A percentile compares a stretch with the other conserved stretches of the same genome.
These are phyloP conservation scores for Colletotrichum higginsianum DNA, from an alignment of 2,329 filamentous ascomycete genomes.

Conservation along the genomic window DNA sequence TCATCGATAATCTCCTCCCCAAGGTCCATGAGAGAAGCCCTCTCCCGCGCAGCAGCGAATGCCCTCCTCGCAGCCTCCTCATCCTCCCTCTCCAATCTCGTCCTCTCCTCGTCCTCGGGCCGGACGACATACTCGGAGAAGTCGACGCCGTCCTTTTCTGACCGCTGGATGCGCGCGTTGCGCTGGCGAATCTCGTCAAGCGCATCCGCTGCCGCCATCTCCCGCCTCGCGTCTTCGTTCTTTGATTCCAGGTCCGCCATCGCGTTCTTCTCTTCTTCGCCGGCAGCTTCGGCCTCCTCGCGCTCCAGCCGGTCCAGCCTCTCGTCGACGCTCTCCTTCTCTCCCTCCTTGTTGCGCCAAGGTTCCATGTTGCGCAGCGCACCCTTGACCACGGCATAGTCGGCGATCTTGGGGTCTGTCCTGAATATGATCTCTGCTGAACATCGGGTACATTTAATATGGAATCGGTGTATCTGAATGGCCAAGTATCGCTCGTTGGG, in stretches of 20 bases:
- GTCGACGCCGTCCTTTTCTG: conserved; percentile 77
- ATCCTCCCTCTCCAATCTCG: conserved; percentile 83
- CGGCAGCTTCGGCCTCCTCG: conserved; percentile 77
- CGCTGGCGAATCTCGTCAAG: conserved; percentile 93
- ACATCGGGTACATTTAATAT: conserved; percentile 84
- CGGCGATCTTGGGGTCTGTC: conserved; percentile 95
- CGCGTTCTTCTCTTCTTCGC: conserved; percentile 82
- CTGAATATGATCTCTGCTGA: conserved; percentile 83
- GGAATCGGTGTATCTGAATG: conserved; percentile 91
- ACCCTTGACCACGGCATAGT: conserved; percentile 85
- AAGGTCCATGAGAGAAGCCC: conserved; percentile 61
- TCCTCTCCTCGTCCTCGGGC: conserved; percentile 71
- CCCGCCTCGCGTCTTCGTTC: conserved; percentile 90
- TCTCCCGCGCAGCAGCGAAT: conserved; percentile 76
- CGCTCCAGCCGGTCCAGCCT: conserved; percentile 85
- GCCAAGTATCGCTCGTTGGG: conserved; percentile 89
- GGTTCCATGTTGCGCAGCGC: conserved; percentile 95
- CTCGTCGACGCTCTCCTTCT: conserved; percentile 88
- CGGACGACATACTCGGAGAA: conserved; percentile 68
- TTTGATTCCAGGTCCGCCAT: conserved; percentile 98
- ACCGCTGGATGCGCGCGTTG: conserved; percentile 89
- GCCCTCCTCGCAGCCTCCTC: conserved; percentile 84
- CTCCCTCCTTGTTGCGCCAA: conserved; percentile 77
- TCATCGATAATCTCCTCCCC: conserved; percentile 63
- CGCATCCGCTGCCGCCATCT: conserved; percentile 97